These are phyloP conservation scores for Obba rivulosa DNA, from an alignment of 768 basidiomycete genomes.

Conservation along the genomic window DNA sequence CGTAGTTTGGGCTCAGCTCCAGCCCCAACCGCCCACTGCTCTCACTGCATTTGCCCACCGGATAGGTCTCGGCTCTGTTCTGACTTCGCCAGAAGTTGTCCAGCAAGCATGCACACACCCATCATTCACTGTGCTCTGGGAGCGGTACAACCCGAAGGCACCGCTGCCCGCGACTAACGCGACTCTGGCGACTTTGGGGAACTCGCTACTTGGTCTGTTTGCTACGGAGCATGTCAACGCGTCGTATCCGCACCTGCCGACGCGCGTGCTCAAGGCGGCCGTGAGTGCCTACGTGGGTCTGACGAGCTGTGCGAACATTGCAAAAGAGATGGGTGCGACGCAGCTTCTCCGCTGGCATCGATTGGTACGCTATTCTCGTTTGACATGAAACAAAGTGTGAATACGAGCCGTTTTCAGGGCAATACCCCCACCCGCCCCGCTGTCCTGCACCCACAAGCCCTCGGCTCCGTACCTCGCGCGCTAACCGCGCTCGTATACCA, in stretches of 20 bases:
- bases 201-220: slow-evolving; percentile 86
- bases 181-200: slow-evolving; percentile 71
- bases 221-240: slow-evolving; percentile 78
- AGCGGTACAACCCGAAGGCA: slow-evolving; percentile 51
- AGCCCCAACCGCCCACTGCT: slow-evolving; percentile 67
- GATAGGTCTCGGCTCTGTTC: slow-evolving; percentile 60
- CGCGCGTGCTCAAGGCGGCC: slow-evolving; percentile 85
- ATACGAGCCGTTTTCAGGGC: slow-evolving; percentile 29
- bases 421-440: slow-evolving; percentile 41
- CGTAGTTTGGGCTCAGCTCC: slow-evolving; percentile 63
- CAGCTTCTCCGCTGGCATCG: slow-evolving; percentile 81
- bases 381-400: not conserved
- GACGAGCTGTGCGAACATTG: slow-evolving; percentile 75
- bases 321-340: slow-evolving; percentile 76
- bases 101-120: slow-evolving; percentile 79
- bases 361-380: slow-evolving; percentile 41
- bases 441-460: slow-evolving; percentile 76
- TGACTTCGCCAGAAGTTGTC: slow-evolving; percentile 47
- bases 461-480: slow-evolving; percentile 82
- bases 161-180: slow-evolving; percentile 63
- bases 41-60: slow-evolving; percentile 74
- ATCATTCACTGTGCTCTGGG: slow-evolving; percentile 54
- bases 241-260: slow-evolving; percentile 86
- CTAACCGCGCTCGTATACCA: slow-evolving; percentile 87
- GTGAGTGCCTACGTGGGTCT: slow-evolving; percentile 91